phyloP scores from a whole-genome alignment of 768 basidiomycete genomes.

The Phanerochaete sordida region DNA sequence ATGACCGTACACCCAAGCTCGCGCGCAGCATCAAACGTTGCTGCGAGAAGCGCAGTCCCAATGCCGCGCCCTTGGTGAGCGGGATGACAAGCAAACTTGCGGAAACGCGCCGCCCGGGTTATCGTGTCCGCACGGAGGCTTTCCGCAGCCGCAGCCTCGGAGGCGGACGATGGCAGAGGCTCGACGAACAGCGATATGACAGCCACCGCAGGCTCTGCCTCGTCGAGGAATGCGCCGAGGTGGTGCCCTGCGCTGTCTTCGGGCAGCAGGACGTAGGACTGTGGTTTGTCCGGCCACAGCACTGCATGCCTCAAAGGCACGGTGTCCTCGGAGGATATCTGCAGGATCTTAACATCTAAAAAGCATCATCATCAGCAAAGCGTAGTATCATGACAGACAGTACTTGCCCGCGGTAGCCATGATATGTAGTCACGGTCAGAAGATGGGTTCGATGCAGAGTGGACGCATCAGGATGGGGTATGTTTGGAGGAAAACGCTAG shows the following conservation, averaged over 20 bases:
- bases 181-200: conserved; percentile 58
- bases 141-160: neutral
- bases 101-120: conserved; percentile 39
- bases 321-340: conserved; percentile 41
- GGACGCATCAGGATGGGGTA: neutral
- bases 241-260: conserved; percentile 51
- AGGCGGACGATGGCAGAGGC: conserved; percentile 33
- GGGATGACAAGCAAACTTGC: conserved; percentile 58
- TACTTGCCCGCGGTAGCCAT: neutral
- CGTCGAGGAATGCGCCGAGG: conserved; percentile 49
- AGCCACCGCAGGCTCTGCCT: conserved; percentile 35
- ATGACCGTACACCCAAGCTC: conserved; percentile 38
- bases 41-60: conserved; percentile 44
- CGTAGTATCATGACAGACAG: neutral
- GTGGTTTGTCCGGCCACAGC: conserved; percentile 51
- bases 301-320: conserved; percentile 51
- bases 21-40: conserved; percentile 37
- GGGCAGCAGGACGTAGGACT: conserved; percentile 45
- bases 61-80: conserved; percentile 51
- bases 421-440: too few species aligned
- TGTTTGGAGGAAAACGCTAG: neutral
- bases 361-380: neutral
- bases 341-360: conserved; percentile 16
- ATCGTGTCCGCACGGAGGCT: neutral
- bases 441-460: too few species aligned